These are phyloP conservation scores for Fraxinus ornus DNA, from an alignment of 305 asterid genomes.

Conservation along the genomic window DNA sequence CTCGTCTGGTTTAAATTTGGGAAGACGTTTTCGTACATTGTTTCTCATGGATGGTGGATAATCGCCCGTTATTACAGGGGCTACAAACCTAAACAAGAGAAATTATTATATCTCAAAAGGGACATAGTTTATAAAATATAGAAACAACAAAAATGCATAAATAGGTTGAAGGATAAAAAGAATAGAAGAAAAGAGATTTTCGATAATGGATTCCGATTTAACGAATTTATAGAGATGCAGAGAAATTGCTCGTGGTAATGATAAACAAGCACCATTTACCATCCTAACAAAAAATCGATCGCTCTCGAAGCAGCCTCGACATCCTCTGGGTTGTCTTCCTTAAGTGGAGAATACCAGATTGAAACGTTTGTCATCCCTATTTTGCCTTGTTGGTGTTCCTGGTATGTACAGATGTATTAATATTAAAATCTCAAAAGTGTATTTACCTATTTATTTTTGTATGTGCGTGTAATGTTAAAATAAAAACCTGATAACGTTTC, in stretches of 20 bases:
- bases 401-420: not conserved
- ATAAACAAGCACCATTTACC: slow-evolving; percentile 4
- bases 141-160: not conserved
- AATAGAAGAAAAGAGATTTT: not conserved
- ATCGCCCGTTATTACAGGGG: not conserved
- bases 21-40: not conserved
- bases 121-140: not conserved
- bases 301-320: slow-evolving; percentile 26
- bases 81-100: not conserved
- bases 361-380: slow-evolving; percentile 27
- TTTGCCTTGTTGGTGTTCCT: slow-evolving; percentile 26
- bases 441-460: not conserved
- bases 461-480: not conserved
- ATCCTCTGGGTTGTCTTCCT: not conserved
- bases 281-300: slow-evolving; percentile 25
- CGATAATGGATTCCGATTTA: not conserved
- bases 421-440: not conserved
- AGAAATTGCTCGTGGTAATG: not conserved
- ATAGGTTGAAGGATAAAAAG: not conserved
- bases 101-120: not conserved
- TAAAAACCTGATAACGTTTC: slow-evolving; percentile 16
- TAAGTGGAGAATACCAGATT: slow-evolving; percentile 17
- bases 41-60: not conserved
- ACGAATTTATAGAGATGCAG: not conserved
- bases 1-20: not conserved